These are phyloP conservation scores for Tillandsia leiboldiana DNA, from an alignment of 176 grass and related monocot species.

Conservation along the genomic window DNA sequence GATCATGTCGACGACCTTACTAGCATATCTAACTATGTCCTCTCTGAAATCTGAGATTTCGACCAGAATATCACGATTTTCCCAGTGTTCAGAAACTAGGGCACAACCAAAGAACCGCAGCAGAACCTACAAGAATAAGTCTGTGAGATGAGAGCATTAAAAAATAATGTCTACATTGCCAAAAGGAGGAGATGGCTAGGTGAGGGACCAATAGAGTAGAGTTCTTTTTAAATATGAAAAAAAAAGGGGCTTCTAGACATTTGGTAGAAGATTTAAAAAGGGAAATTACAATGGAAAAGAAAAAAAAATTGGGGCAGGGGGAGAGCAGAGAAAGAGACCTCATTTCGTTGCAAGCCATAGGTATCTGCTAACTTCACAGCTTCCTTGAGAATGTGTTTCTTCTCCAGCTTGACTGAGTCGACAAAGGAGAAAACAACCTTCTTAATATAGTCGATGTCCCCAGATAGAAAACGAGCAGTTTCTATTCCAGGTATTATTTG, in stretches of 20 bases:
- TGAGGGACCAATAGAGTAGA: too few relatives aligned
- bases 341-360: slow-evolving; percentile 64
- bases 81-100: slow-evolving; percentile 80
- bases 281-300: background rate
- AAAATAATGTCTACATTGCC: background rate
- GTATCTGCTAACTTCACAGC: slow-evolving; percentile 72
- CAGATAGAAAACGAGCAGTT: slow-evolving; percentile 62
- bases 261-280: too few relatives aligned
- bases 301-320: background rate
- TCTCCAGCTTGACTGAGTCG: slow-evolving; percentile 67
- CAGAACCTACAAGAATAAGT: slow-evolving; percentile 55
- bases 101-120: slow-evolving; percentile 66
- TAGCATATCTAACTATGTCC: slow-evolving; percentile 70
- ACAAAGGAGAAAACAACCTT: slow-evolving; percentile 60
- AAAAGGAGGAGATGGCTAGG: too few relatives aligned
- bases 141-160: slow-evolving; percentile 16
- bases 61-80: slow-evolving; percentile 69
- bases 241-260: background rate
- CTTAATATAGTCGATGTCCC: slow-evolving; percentile 64
- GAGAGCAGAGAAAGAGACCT: slow-evolving; percentile 39
- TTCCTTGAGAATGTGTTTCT: slow-evolving; percentile 79
- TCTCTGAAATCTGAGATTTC: slow-evolving; percentile 88
- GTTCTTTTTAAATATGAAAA: slow-evolving; percentile 6
- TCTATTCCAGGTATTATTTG: slow-evolving; percentile 71
- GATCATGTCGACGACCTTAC: slow-evolving; percentile 69